Conservation (phyloP, 73 alveolate genomes). For the Paramecium primaurelia region DNA sequence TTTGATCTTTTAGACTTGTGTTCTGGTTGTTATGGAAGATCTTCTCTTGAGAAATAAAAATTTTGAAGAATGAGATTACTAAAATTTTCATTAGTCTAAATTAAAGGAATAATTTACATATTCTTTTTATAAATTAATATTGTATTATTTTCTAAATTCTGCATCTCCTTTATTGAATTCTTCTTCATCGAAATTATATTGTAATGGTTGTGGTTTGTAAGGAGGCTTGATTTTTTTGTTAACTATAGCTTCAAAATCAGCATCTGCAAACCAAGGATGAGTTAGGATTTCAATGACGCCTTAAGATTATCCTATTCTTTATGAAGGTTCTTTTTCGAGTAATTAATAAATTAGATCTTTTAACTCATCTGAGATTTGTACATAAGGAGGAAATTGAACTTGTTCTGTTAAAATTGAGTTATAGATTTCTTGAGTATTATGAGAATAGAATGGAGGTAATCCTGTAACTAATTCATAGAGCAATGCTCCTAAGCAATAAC, state of each 20-base stretch:
- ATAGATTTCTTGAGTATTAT: slow-evolving; percentile 45
- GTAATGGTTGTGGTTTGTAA: slow-evolving; percentile 46
- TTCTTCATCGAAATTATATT: slow-evolving; percentile 61
- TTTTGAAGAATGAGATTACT: neutral
- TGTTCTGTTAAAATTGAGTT: slow-evolving; percentile 48
- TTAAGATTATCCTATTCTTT: slow-evolving; percentile 76
- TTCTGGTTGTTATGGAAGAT: neutral
- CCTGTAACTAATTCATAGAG: slow-evolving; percentile 70
- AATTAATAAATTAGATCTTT: slow-evolving; percentile 70
- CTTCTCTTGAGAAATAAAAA: slow-evolving; percentile 16
- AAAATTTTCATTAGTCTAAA: neutral
- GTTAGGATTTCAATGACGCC: slow-evolving; percentile 57
- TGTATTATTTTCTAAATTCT: slow-evolving; percentile 51
- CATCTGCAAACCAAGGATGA: slow-evolving; percentile 53
- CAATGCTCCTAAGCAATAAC: slow-evolving; percentile 66
- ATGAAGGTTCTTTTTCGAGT: slow-evolving; percentile 77
- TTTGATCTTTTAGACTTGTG: neutral
- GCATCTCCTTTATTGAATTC: slow-evolving; percentile 60
- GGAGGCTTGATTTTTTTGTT: slow-evolving; percentile 51
- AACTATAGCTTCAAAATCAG: slow-evolving; percentile 49
- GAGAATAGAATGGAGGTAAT: slow-evolving; percentile 64
- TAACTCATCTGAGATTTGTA: slow-evolving; percentile 59
- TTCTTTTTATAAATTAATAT: neutral
- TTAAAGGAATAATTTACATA: neutral
- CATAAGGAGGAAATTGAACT: slow-evolving; percentile 48